Conservation (phyloP, 108 stramenopile species). For the Parietichytrium sp. region DNA sequence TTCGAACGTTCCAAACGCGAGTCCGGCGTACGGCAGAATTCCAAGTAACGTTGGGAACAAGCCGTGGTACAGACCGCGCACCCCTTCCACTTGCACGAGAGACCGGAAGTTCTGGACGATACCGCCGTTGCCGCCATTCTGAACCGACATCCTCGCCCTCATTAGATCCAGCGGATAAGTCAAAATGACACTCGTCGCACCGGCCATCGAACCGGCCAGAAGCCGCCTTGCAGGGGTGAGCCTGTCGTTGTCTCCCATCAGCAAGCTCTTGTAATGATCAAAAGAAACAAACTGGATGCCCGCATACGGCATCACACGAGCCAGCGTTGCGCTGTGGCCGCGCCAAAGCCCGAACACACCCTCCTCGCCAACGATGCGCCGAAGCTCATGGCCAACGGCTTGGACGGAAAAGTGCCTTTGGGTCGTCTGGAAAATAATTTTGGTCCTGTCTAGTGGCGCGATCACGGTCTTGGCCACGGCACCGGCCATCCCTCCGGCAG, state of each 20-base stretch:
- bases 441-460: constrained; percentile 57
- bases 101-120: constrained; percentile 27
- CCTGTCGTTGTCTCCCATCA: constrained; percentile 51
- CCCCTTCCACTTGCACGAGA: constrained; percentile 31
- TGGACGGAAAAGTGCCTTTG: constrained; percentile 47
- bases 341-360: constrained; percentile 84
- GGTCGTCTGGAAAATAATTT: constrained; percentile 60
- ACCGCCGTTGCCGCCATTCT: constrained; percentile 29
- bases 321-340: constrained; percentile 89
- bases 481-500: constrained; percentile 54
- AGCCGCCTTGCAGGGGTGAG: constrained; percentile 80
- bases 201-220: constrained; percentile 78
- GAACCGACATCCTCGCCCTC: constrained; percentile 88
- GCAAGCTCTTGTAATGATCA: constrained; percentile 74
- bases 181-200: constrained; percentile 72
- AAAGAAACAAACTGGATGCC: constrained; percentile 96
- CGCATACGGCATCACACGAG: constrained; percentile 91
- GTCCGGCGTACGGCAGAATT: constrained; percentile 89
- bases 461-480: constrained; percentile 57
- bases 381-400: constrained; percentile 17
- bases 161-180: constrained; percentile 94
- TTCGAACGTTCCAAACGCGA: constrained; percentile 89
- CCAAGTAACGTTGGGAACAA: constrained; percentile 85
- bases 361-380: constrained; percentile 60
- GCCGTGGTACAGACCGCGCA: constrained; percentile 68